phyloP scores from a whole-genome alignment of 1,139 yeast genomes.

The Yamadazyma spencermartinsiae region DNA sequence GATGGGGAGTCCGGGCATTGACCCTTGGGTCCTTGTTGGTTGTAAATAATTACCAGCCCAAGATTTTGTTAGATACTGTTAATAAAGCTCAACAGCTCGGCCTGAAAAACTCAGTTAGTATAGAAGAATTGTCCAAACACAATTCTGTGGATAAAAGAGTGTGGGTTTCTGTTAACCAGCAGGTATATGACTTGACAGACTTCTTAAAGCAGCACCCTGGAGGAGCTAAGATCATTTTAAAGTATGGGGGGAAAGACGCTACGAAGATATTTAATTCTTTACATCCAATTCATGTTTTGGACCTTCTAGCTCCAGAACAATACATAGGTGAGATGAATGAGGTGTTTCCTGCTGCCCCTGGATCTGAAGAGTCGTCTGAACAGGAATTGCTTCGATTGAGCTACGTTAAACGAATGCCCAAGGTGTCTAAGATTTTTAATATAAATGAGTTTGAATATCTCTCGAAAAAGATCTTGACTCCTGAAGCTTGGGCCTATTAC shows the following conservation, averaged over 20 bases:
- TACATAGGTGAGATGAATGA: slow-evolving; percentile 20
- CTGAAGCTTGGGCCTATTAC: slow-evolving; percentile 85
- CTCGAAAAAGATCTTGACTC: slow-evolving; percentile 66
- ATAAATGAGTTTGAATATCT: slow-evolving; percentile 73
- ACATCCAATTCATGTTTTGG: slow-evolving; percentile 14
- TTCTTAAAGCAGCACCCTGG: slow-evolving; percentile 29
- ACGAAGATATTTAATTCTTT: slow-evolving; percentile 16
- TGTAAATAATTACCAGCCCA: background rate
- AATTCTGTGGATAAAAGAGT: slow-evolving; percentile 5
- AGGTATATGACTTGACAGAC: slow-evolving; percentile 31
- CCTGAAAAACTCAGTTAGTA: background rate
- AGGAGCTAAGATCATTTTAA: slow-evolving; percentile 24
- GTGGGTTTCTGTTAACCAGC: slow-evolving; percentile 29
- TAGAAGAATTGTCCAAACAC: slow-evolving; percentile 8
- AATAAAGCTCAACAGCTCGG: background rate
- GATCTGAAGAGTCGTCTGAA: background rate
- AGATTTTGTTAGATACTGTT: background rate
- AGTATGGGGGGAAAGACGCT: slow-evolving; percentile 32
- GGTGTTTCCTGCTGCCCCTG: slow-evolving; percentile 8
- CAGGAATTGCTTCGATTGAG: slow-evolving; percentile 1
- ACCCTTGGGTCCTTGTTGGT: background rate
- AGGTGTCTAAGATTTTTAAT: slow-evolving; percentile 5
- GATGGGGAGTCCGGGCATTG: background rate
- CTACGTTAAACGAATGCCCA: slow-evolving; percentile 5
- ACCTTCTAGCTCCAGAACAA: slow-evolving; percentile 12